These are phyloP conservation scores for Actinidia polygama DNA, from an alignment of 179 eudicot species.

Conservation along the genomic window DNA sequence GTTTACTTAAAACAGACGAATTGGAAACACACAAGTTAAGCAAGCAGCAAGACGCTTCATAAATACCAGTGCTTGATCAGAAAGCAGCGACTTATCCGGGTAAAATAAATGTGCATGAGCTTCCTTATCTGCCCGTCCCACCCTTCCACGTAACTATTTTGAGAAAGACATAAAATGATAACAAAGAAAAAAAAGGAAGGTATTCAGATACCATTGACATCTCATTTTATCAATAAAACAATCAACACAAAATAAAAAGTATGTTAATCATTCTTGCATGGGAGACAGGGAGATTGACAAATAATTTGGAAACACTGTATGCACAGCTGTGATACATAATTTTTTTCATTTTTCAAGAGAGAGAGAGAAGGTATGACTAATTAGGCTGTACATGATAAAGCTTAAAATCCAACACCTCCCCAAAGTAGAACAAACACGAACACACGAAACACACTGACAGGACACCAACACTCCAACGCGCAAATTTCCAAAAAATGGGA, in stretches of 20 bases:
- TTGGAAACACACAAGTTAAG: neutral
- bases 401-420: neutral
- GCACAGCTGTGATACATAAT: neutral
- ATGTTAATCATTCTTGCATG: neutral
- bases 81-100: conserved; percentile 84
- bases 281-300: neutral
- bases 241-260: neutral
- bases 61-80: conserved; percentile 84
- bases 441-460: too few relatives aligned
- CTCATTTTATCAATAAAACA: neutral
- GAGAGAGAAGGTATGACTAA: neutral
- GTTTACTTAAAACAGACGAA: neutral
- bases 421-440: too few relatives aligned
- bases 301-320: neutral
- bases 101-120: conserved; percentile 87
- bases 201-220: conserved; percentile 8
- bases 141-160: conserved; percentile 91
- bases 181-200: neutral
- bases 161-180: conserved; percentile 16
- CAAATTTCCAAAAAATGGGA: too few relatives aligned
- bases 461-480: too few relatives aligned
- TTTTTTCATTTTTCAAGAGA: neutral
- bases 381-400: neutral
- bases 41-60: neutral
- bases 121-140: conserved; percentile 95